Evolutionary conservation across 148 eudicot genomes (phyloP), one percentile per base, ranked within the genome.

Genomic region (Rhododendron ovatum): DNA sequence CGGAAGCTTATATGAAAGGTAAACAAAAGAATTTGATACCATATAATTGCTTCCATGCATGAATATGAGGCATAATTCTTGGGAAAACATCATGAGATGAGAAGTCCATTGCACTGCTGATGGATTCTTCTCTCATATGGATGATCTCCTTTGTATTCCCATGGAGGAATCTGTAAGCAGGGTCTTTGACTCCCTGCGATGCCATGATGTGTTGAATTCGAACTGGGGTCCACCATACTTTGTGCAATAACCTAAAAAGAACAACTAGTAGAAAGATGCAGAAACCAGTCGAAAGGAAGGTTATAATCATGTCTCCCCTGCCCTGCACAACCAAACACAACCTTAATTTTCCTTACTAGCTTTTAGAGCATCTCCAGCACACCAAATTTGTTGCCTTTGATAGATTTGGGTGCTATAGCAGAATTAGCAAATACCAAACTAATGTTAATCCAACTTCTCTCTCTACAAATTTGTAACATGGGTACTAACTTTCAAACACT

Each of bases 121-220:
- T 35, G 65, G 85, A 55, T 84, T 88, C 77, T 1, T 61, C 18
- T 33, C 9, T 82, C 87, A 84, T 88, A 5, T 28, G 26, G 30
- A 82, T 15, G 20, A 88, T 88, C 74, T 88, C 82, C 47, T 85
- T 88, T 17, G 89, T 88, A 76, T 71, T 88, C 10, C 89, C 87
- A 63, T 73, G 53, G 9, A 85, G 24, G 67, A 88, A 88, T 43
- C 48, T 82, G 82, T 88, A 88, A 30, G 85, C n/a, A 81, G 87
- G 87, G 20, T 87, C 89, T 18, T 51, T 50, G 39, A 80, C 17
- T 80, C 82, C 82, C 26, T 80, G 63, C 6, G 65, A 80, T 1
- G 8, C 12, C 82, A 80, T 50, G 24, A 50, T 22, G 3, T 4
- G 20, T 51, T 80, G 82, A 5, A 80, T 24, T 28, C 82, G 63